Evolutionary conservation across 495 filamentous ascomycete genomes (phyloP).

Genomic region (Penicillium turbatum): DNA sequence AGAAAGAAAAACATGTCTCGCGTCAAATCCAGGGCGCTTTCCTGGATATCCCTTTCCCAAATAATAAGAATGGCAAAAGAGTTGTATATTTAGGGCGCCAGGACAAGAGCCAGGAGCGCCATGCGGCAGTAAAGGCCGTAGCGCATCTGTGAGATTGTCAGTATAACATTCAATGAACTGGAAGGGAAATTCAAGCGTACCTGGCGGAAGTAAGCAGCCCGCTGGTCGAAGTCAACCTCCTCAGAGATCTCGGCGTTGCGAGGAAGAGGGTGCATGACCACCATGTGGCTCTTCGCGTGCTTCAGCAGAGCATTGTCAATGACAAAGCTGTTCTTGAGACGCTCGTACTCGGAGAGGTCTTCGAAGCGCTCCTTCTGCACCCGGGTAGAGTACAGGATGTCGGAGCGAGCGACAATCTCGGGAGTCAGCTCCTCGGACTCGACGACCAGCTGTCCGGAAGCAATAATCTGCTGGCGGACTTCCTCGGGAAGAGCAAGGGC

Average conservation of each 20-base stretch:
- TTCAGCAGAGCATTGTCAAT: conserved; percentile 88
- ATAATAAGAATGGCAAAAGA: conserved; percentile 21
- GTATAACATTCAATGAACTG: conserved; percentile 5
- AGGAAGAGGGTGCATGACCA: conserved; percentile 93
- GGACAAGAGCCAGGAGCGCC: conserved; percentile 88
- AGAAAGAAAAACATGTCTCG: conserved; percentile 26
- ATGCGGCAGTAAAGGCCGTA: conserved; percentile 98
- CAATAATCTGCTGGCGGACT: conserved; percentile 64
- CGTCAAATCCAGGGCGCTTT: conserved; percentile 22
- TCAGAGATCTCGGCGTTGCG: conserved; percentile 87
- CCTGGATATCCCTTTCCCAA: conserved; percentile 19
- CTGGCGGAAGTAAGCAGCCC: conserved; percentile 98
- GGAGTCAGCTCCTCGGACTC: conserved; percentile 76
- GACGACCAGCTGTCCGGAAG: conserved; percentile 66
- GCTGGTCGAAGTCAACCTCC: conserved; percentile 95
- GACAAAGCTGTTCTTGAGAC: conserved; percentile 79
- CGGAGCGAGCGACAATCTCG: conserved; percentile 75
- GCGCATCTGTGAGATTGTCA: conserved; percentile 69
- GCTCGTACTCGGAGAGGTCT: conserved; percentile 72
- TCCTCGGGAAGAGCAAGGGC: conserved; percentile 70
- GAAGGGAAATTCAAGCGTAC: conserved; percentile 50
- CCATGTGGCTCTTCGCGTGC: conserved; percentile 83
- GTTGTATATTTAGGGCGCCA: conserved; percentile 54
- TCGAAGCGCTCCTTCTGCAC: conserved; percentile 94
- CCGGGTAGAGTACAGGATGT: conserved; percentile 93